phyloP scores from a whole-genome alignment of 1,139 yeast genomes.

The Geotrichum siamense region DNA sequence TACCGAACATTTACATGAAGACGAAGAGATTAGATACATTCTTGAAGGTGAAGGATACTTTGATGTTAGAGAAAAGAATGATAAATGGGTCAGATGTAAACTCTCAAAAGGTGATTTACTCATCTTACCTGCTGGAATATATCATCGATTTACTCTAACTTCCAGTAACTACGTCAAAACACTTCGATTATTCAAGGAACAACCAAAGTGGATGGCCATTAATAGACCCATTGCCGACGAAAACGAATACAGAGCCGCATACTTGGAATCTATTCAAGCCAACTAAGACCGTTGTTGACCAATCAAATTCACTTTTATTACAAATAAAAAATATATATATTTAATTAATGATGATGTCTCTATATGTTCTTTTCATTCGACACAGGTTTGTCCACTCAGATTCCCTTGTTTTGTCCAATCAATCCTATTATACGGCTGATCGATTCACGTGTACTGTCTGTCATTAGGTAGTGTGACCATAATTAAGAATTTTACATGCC shows the following conservation, averaged over 20 bases:
- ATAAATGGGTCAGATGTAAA: conserved; percentile 73
- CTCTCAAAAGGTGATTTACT: conserved; percentile 57
- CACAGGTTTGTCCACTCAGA: too few relatives aligned
- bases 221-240: conserved; percentile 50
- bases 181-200: conserved; percentile 79
- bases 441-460: too few relatives aligned
- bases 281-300: too few relatives aligned
- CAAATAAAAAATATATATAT: too few relatives aligned
- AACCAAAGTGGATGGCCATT: conserved; percentile 94
- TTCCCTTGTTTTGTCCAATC: too few relatives aligned
- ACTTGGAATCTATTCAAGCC: conserved; percentile 29
- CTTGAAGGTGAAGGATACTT: conserved; percentile 88
- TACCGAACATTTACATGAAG: conserved; percentile 90
- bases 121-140: conserved; percentile 76
- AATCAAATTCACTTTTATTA: too few relatives aligned
- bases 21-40: conserved; percentile 90
- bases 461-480: too few relatives aligned
- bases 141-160: conserved; percentile 82
- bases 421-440: too few relatives aligned
- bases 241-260: conserved; percentile 39
- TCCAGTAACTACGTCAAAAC: conserved; percentile 61
- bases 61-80: conserved; percentile 66
- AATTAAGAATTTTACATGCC: too few relatives aligned
- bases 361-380: too few relatives aligned
- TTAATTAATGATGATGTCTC: too few relatives aligned